Evolutionary conservation across 345 rosid genomes (phyloP).

Genomic region (Sonneratia caseolaris): DNA sequence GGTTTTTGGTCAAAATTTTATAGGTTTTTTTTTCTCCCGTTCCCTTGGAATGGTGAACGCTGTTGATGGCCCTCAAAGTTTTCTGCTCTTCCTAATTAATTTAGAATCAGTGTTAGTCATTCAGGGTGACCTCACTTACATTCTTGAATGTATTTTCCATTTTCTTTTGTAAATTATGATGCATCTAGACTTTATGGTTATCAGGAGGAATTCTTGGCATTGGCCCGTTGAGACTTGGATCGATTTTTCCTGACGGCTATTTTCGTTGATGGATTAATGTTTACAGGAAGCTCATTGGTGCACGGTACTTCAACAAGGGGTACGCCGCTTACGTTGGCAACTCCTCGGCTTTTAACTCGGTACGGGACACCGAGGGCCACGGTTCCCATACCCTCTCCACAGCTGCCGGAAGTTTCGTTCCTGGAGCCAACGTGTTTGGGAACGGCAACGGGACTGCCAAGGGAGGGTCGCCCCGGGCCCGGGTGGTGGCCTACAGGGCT

Average conservation of each 20-base stretch:
- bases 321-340: constrained; percentile 8
- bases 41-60: no score
- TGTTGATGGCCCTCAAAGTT: not conserved
- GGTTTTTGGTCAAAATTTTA: not conserved
- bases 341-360: not conserved
- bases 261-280: not conserved
- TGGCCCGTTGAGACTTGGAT: not conserved
- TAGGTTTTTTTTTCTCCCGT: not conserved
- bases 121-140: no score
- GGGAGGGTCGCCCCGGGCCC: constrained; percentile 33
- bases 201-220: no score
- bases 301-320: constrained; percentile 14
- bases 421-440: constrained; percentile 6
- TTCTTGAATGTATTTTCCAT: no score
- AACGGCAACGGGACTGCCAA: constrained; percentile 27
- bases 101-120: no score
- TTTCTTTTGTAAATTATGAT: no score
- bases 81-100: no score
- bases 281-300: constrained; percentile 18
- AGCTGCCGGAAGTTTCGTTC: constrained; percentile 17
- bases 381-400: constrained; percentile 29
- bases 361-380: constrained; percentile 21
- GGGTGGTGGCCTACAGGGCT: constrained; percentile 30
- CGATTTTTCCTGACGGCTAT: not conserved
- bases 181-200: no score